Evolutionary conservation across 495 filamentous ascomycete species (phyloP).

Genomic region (Aspergillus biplanus): DNA sequence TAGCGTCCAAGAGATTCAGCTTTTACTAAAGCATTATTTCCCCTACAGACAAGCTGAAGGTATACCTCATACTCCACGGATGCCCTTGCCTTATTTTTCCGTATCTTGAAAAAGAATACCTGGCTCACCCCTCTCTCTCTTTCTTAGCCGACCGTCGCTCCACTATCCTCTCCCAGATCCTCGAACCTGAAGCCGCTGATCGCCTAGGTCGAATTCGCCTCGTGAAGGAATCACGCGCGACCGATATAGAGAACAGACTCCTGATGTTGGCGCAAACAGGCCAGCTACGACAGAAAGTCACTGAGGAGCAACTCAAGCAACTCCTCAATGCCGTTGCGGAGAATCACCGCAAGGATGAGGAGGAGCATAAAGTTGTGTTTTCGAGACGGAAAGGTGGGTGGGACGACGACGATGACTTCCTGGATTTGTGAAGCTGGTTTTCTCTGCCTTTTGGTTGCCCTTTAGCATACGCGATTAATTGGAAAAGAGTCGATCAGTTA

Average conservation of each 20-base stretch:
- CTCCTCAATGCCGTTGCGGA: constrained; percentile 82
- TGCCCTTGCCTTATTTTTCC: constrained; percentile 5
- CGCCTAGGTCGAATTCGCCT: constrained; percentile 92
- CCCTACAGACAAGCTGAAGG: constrained; percentile 70
- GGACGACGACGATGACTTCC: constrained; percentile 84
- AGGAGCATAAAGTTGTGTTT: constrained; percentile 83
- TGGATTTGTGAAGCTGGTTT: constrained; percentile 56
- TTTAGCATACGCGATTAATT: not conserved
- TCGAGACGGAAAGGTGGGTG: constrained; percentile 80
- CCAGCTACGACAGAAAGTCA: constrained; percentile 85
- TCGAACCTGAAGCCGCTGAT: constrained; percentile 90
- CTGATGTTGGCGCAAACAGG: constrained; percentile 88
- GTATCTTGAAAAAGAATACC: too few relatives aligned
- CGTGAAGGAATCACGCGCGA: constrained; percentile 89
- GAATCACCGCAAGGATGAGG: constrained; percentile 58
- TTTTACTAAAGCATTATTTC: not conserved
- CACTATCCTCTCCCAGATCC: constrained; percentile 86
- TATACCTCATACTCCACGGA: constrained; percentile 31
- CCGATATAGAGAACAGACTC: constrained; percentile 88
- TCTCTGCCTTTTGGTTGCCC: not conserved
- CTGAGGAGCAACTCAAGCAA: constrained; percentile 91
- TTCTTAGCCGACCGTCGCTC: constrained; percentile 56
- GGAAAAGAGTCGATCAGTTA: not conserved
- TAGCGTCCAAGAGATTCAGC: not conserved
- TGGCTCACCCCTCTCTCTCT: constrained; percentile 8